Evolutionary conservation across 2,329 filamentous ascomycete species (phyloP), one percentile per base, ranked within the genome.

Genomic region (Cytospora leucostoma): DNA sequence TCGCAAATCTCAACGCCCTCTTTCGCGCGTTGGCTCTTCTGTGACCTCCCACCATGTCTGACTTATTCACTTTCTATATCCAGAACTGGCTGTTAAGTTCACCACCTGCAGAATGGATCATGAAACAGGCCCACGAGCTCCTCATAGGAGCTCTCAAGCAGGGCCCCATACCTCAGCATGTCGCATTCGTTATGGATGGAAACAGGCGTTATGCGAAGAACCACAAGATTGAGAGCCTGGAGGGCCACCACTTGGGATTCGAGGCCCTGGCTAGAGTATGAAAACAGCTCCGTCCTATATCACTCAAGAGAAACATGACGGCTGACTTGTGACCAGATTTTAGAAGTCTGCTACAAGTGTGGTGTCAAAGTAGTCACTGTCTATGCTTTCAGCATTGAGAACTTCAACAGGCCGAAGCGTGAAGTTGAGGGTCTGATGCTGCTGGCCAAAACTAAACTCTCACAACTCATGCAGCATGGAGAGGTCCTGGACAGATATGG

Each of bases 171-270:
- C 95, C 95, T 11, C 88, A 92, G 72, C 95, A 99, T 85, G 87
- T 99, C 65, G 95, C 95, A n/a, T 99, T 99, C 73, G 94, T 97
- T 70, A 99, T 99, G 95, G 95, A 99, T 75, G 95, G 95, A 62
- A 99, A 99, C 78, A 83, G 95, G 71, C 89, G 95, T 53, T 99
- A 96, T 79, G 95, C 95, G 15, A 85, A 91, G 66, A 90, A 84
- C 67, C 92, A 95, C 78, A 88, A 94, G 68, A 97, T 99, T 74
- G 95, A 99, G 80, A 97, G 93, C 0, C 88, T 98, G 38, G 94
- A 99, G 77, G 95, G 95, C 32, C 95, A 99, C 75, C 93, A 97
- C 74, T 80, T 96, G 70, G 95, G 95, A 2, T 99, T 98, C 71
- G 95, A 99, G 78, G 93, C 95, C 35, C 81, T 99, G 66, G 95